phyloP scores from a whole-genome alignment of 176 grass and related monocot species.

The Eleusine indica region DNA sequence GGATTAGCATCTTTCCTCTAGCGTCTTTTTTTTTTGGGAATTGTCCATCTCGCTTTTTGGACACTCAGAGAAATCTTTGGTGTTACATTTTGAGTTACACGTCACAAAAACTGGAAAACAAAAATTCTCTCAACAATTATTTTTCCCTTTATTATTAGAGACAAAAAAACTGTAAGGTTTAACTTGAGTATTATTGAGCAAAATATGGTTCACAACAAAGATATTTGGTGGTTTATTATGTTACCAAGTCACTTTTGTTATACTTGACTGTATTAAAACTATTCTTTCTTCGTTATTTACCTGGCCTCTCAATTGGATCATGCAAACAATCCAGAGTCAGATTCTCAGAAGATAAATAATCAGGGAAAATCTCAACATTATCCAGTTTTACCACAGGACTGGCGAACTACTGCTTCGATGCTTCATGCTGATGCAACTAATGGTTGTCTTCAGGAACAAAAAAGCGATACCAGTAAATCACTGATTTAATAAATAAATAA shows the following conservation, averaged over 20 bases:
- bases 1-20: background rate
- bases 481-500: conserved; percentile 20
- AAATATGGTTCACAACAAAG: background rate
- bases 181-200: background rate
- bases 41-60: background rate
- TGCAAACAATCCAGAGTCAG: background rate
- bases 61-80: background rate
- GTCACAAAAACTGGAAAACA: no score
- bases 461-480: background rate
- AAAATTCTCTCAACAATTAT: background rate
- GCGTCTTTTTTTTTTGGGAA: no score
- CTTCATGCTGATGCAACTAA: conserved; percentile 14
- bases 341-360: background rate
- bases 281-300: no score
- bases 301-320: no score
- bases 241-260: background rate
- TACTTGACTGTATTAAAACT: no score
- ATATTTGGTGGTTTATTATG: background rate
- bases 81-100: background rate
- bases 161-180: background rate
- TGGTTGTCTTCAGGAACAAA: background rate
- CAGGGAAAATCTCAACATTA: background rate
- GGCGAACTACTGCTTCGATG: background rate
- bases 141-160: background rate
- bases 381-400: background rate